These are phyloP conservation scores for Amanita rimosa DNA, from an alignment of 768 basidiomycete species.

Conservation along the genomic window DNA sequence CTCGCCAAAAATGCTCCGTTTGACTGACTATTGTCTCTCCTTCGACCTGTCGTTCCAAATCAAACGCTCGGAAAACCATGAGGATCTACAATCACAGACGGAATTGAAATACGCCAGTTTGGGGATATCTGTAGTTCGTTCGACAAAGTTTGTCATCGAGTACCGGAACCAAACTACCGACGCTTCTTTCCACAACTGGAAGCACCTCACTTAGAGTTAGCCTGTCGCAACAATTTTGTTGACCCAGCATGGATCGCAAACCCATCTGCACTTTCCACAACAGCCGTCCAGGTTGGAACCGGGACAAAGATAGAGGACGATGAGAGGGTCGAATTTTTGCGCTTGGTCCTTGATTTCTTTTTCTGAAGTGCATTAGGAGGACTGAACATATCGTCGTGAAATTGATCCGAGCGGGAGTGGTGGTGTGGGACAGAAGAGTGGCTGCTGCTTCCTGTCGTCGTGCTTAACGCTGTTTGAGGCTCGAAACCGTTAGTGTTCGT, in stretches of 20 bases:
- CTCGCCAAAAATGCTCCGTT: slow-evolving; percentile 1
- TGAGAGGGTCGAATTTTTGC: neutral
- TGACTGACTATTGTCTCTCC: neutral
- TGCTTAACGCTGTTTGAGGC: neutral
- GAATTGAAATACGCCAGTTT: too few species aligned
- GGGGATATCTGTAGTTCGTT: neutral
- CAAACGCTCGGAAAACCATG: neutral
- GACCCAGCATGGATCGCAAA: too few species aligned
- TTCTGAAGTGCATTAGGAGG: neutral
- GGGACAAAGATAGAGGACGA: neutral
- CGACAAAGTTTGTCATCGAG: neutral
- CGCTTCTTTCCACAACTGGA: too few species aligned
- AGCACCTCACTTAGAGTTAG: too few species aligned
- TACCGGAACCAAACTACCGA: too few species aligned
- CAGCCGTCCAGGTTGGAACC: neutral
- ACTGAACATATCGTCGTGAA: neutral
- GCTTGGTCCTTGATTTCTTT: neutral
- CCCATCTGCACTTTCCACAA: too few species aligned
- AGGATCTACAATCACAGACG: too few species aligned
- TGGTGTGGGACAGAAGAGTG: too few species aligned
- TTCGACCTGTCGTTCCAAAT: neutral
- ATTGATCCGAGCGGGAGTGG: neutral
- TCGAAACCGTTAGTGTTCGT: neutral
- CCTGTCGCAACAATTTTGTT: too few species aligned
- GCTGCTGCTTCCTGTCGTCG: neutral